phyloP scores from a whole-genome alignment of 2,329 filamentous ascomycete species.

The Colletotrichum theobromicola region DNA sequence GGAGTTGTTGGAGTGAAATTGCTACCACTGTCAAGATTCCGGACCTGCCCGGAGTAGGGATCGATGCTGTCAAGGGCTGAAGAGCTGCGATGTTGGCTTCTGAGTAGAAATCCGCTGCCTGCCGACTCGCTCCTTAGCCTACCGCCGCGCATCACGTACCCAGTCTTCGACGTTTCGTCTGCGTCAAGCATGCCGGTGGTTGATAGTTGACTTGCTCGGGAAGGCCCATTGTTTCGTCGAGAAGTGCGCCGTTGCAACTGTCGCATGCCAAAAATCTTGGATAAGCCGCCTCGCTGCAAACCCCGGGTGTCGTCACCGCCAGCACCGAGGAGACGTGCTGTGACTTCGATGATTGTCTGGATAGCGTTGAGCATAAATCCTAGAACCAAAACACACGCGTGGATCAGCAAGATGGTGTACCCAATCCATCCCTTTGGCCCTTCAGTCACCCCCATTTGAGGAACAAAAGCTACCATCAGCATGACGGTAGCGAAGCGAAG shows the following conservation, averaged over 20 bases:
- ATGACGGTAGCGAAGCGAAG: conserved; percentile 79
- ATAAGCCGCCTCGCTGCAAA: conserved; percentile 79
- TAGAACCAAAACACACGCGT: conserved; percentile 84
- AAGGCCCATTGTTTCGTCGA: conserved; percentile 62
- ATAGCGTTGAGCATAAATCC: conserved; percentile 93
- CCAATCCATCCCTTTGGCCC: conserved; percentile 92
- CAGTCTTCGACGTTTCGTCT: conserved; percentile 68
- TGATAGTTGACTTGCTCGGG: conserved; percentile 82
- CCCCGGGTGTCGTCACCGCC: conserved; percentile 76
- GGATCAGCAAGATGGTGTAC: conserved; percentile 86
- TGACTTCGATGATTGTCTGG: conserved; percentile 88
- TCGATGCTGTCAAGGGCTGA: conserved; percentile 60
- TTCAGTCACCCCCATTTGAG: conserved; percentile 79
- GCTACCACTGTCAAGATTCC: conserved; percentile 64
- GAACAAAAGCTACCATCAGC: conserved; percentile 83
- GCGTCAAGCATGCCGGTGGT: conserved; percentile 79
- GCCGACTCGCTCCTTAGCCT: conserved; percentile 66
- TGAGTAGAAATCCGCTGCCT: conserved; percentile 55
- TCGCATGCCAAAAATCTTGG: conserved; percentile 90
- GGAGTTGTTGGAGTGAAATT: conserved; percentile 77
- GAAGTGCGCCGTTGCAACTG: conserved; percentile 79
- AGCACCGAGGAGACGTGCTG: conserved; percentile 81
- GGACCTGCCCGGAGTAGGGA: conserved; percentile 45
- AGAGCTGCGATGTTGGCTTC: conserved; percentile 54
- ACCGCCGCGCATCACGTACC: conserved; percentile 59